Percentiles rank a stretch among this genome's conserved stretches.
Evolutionary conservation across 2,329 filamentous ascomycete species (phyloP).

Genomic region (Botryotinia convoluta): DNA sequence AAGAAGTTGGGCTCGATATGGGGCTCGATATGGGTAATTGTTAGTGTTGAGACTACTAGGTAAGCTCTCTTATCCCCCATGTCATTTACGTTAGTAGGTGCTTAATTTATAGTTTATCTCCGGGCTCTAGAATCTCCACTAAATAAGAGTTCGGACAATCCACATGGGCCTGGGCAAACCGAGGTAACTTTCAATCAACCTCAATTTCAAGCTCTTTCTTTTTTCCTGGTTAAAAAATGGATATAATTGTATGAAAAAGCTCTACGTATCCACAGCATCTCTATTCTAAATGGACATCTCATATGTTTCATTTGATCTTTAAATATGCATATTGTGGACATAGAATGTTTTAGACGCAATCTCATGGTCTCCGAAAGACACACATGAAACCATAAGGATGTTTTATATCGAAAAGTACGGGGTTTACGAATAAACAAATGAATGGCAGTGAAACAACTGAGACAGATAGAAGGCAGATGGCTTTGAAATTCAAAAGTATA

Average conservation of each 20-base stretch:
- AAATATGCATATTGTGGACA: neutral
- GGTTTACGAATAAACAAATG: neutral
- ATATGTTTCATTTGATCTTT: neutral
- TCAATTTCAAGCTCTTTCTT: neutral
- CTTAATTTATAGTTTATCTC: neutral
- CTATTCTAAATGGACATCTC: neutral
- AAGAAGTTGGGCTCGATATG: neutral
- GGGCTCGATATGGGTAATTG: neutral
- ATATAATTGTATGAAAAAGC: neutral
- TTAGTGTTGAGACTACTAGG: neutral
- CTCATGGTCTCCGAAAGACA: neutral
- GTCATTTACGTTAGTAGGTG: neutral
- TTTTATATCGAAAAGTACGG: neutral
- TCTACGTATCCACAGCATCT: neutral
- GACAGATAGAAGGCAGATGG: neutral
- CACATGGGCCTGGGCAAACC: neutral
- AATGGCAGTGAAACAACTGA: neutral
- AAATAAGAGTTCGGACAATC: slow-evolving; percentile 6
- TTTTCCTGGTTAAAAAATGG: neutral
- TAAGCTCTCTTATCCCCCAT: neutral
- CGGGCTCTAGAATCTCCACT: neutral
- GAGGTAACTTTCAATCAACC: neutral
- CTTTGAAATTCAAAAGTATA: neutral
- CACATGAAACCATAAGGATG: neutral
- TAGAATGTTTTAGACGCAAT: neutral